Evolutionary conservation across 176 grass and related monocot species (phyloP).

Genomic region (Neostapfia colusana): DNA sequence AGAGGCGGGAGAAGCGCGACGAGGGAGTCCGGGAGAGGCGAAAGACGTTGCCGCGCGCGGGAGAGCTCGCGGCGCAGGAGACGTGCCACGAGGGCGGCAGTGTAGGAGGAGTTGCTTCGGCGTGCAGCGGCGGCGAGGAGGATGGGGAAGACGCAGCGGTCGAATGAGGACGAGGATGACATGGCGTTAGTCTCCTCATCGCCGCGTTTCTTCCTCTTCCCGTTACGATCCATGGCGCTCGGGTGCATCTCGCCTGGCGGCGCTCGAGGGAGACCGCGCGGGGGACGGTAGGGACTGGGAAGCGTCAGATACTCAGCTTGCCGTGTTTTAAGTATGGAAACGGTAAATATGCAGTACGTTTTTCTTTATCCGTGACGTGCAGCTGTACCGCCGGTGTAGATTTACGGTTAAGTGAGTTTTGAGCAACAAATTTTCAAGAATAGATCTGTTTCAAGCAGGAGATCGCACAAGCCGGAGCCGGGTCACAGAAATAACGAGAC

Average conservation of each 20-base stretch:
- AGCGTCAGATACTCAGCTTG: neutral
- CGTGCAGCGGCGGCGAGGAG: constrained; percentile 35
- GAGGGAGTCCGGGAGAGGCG: constrained; percentile 32
- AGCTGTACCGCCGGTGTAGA: neutral
- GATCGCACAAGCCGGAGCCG: no score
- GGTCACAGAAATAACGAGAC: no score
- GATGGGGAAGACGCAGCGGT: constrained; percentile 38
- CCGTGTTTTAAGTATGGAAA: neutral
- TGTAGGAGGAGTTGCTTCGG: neutral
- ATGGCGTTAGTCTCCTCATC: neutral
- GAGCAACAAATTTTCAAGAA: no score
- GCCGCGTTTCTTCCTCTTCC: constrained; percentile 33
- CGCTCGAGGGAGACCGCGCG: neutral
- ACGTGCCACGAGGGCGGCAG: neutral
- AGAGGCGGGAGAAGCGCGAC: constrained; percentile 43
- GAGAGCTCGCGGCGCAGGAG: constrained; percentile 43
- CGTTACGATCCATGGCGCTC: neutral
- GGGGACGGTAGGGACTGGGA: neutral
- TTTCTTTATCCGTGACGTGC: neutral
- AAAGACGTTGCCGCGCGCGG: neutral
- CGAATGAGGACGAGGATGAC: constrained; percentile 22
- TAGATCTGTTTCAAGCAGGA: no score
- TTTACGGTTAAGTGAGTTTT: no score
- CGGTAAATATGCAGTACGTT: neutral
- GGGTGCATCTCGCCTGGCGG: constrained; percentile 6